Evolutionary conservation across 768 basidiomycete species (phyloP).

Genomic region (Tylopilus felleus): DNA sequence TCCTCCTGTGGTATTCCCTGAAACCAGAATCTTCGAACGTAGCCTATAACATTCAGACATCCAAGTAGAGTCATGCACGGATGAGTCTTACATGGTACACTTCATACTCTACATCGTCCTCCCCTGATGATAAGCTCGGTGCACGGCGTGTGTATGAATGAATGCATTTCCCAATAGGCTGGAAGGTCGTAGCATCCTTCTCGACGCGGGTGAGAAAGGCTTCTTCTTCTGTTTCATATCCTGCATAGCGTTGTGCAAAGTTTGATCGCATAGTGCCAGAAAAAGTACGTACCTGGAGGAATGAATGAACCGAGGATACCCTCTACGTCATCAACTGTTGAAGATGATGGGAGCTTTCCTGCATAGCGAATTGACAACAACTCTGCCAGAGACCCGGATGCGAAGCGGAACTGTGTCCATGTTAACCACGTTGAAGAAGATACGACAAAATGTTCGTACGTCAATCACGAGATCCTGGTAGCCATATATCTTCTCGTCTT

Average conservation of each 20-base stretch:
- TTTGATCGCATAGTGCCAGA: not conserved
- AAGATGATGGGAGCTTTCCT: constrained; percentile 58
- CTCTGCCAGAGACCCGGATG: constrained; percentile 82
- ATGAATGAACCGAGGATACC: constrained; percentile 73
- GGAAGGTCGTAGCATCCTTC: constrained; percentile 73
- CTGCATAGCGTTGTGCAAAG: constrained; percentile 33
- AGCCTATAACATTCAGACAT: constrained; percentile 43
- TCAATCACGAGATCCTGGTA: constrained; percentile 83
- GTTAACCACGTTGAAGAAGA: constrained; percentile 1
- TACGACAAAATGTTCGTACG: constrained; percentile 43
- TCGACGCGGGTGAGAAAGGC: constrained; percentile 70
- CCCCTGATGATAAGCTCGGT: constrained; percentile 42
- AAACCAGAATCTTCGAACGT: constrained; percentile 88
- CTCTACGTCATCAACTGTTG: constrained; percentile 85
- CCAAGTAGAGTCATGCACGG: not conserved
- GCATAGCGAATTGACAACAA: constrained; percentile 69
- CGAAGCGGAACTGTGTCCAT: constrained; percentile 62
- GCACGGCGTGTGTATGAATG: constrained; percentile 69
- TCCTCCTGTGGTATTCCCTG: constrained; percentile 82
- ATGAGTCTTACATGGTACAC: constrained; percentile 76
- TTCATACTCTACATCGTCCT: constrained; percentile 71
- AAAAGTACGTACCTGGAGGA: constrained; percentile 50
- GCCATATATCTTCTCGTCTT: constrained; percentile 95
- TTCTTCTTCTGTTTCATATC: constrained; percentile 64
- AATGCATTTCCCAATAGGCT: constrained; percentile 72